phyloP scores from a whole-genome alignment of 2,329 filamentous ascomycete species.

The Penicillium sp. region DNA sequence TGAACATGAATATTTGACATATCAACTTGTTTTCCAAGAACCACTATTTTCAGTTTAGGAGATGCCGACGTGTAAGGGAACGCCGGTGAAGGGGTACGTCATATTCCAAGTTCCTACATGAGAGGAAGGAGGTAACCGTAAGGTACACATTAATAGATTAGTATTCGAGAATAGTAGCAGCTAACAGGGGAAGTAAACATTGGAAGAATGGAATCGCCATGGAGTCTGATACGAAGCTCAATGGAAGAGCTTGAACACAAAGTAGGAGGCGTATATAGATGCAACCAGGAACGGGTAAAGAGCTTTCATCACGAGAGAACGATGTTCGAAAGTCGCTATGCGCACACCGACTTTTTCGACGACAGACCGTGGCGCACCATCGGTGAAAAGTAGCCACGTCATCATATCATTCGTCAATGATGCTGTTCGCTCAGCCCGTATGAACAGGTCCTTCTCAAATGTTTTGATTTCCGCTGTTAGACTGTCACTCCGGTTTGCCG shows the following conservation, averaged over 20 bases:
- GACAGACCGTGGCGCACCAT: background rate
- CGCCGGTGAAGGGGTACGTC: background rate
- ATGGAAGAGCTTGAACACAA: background rate
- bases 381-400: constrained; percentile 3
- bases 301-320: background rate
- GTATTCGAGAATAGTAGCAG: no score
- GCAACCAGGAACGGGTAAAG: constrained; percentile 1
- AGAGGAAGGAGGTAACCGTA: background rate
- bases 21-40: constrained; percentile 7
- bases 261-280: constrained; percentile 1
- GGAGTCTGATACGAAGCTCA: background rate
- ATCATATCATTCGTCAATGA: constrained; percentile 1
- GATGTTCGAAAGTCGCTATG: constrained; percentile 1
- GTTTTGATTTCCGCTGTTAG: background rate
- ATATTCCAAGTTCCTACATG: background rate
- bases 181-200: background rate
- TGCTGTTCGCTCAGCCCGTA: background rate
- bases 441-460: constrained; percentile 2
- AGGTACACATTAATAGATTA: background rate
- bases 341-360: constrained; percentile 2
- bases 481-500: background rate
- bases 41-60: background rate
- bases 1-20: constrained; percentile 3
- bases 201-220: background rate
- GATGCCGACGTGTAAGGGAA: background rate